Conservation (phyloP, 2,329 filamentous ascomycete genomes). For the Aspergillus fumigatus region DNA sequence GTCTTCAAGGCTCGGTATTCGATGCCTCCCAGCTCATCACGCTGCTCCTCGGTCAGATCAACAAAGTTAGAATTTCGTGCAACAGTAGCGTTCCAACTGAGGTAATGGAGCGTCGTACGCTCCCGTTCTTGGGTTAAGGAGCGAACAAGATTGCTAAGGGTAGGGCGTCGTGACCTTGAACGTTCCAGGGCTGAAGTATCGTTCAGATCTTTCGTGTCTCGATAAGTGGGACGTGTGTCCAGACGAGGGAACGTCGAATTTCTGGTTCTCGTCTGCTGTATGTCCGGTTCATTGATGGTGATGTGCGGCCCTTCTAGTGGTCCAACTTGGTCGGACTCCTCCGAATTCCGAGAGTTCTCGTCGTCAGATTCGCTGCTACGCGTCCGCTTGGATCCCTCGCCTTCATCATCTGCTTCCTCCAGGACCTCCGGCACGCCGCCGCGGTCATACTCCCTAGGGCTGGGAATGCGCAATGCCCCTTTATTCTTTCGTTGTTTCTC, state of each 20-base stretch:
- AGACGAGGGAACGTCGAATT: slow-evolving; percentile 36
- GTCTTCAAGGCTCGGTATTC: slow-evolving; percentile 92
- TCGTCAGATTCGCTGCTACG: slow-evolving; percentile 21
- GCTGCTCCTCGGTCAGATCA: slow-evolving; percentile 80
- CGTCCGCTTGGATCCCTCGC: slow-evolving; percentile 16
- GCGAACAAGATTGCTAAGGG: slow-evolving; percentile 29
- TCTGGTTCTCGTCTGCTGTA: slow-evolving; percentile 30
- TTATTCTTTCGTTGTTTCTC: slow-evolving; percentile 75
- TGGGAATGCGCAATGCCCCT: slow-evolving; percentile 79
- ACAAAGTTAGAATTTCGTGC: slow-evolving; percentile 91
- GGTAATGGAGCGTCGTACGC: slow-evolving; percentile 68
- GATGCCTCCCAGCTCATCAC: slow-evolving; percentile 92
- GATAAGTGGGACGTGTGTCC: slow-evolving; percentile 32
- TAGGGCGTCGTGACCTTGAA: slow-evolving; percentile 24
- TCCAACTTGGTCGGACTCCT: slow-evolving; percentile 19
- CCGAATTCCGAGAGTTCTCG: slow-evolving; percentile 10
- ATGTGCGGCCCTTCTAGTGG: slow-evolving; percentile 38
- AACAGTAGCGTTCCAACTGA: slow-evolving; percentile 90
- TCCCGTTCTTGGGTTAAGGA: slow-evolving; percentile 36
- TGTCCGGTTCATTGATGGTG: slow-evolving; percentile 45
- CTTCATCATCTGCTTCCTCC: slow-evolving; percentile 41
- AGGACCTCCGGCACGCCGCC: slow-evolving; percentile 67
- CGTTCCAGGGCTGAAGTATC: slow-evolving; percentile 22
- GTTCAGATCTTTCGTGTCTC: slow-evolving; percentile 27
- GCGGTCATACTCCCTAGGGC: slow-evolving; percentile 82